Base-by-base conservation (phyloP, 768 basidiomycete genomes). In the Termitomyces sp. region DNA sequence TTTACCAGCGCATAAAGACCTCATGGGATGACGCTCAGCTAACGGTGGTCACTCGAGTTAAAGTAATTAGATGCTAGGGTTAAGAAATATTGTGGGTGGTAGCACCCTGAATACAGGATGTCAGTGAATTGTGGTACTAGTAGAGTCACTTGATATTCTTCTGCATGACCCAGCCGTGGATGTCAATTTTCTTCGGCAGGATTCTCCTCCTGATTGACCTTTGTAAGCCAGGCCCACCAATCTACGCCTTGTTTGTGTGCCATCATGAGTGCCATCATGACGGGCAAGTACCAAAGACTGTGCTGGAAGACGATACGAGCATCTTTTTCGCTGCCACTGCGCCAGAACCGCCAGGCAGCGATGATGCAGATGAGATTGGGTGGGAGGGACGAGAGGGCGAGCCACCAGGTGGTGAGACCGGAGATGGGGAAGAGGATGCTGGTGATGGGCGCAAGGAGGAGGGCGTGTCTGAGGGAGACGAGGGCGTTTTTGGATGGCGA, bases 261-360 rank as follows among this genome's bases (percentile, higher is more conserved):
- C 91, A 99, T 94, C 90, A 95, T 94, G 62, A 98, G 75, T 3
- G 85, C 93, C 59, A 98, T 76, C 6, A 98, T 76, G 6, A 89
- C 87, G 0, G 96, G 96, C 41, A 98, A 68, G 73, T 94, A 94
- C 88, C 94, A 94, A 61, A 98, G 68, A 67, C 86, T 86, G 55
- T 88, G 82, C 61, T 88, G 86, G 65, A 91, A 98, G 19, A 94
- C 72, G 40, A 73, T 73, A 58, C 87, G 80, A 0, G 97, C 96
- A 60, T 87, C 78, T 64, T 88, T 85, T 67, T 93, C 91, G 11
- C 83, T 82, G 28, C 87, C 83, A 6, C 66, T 71, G 45, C 76
- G 77, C 83, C 88, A 92, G 64, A 95, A 98, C 45, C 69, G 72
- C 77, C 80, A 88, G 0, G 94, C 89, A 1, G 86, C 83, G 14